These are phyloP conservation scores for Sindora glabra DNA, from an alignment of 306 rosid species.

Conservation along the genomic window DNA sequence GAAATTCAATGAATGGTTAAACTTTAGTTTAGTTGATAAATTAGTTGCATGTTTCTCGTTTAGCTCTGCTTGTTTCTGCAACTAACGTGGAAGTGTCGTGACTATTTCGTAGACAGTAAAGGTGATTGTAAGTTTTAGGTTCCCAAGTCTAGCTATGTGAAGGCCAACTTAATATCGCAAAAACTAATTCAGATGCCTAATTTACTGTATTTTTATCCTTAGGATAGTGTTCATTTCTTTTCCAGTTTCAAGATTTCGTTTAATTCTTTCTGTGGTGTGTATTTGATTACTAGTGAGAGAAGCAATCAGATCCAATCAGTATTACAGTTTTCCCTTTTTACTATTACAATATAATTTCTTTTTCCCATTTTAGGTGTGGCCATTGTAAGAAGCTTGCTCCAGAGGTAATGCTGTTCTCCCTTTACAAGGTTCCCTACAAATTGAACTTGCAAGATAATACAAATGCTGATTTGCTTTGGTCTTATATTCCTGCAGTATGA, in stretches of 20 bases:
- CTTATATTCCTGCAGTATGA: conserved; percentile 51
- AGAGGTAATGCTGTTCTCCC: conserved; percentile 46
- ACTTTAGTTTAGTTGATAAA: background rate
- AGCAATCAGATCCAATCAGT: background rate
- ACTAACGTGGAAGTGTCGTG: background rate
- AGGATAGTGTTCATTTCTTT: too few relatives aligned
- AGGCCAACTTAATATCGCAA: background rate
- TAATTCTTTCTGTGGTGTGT: background rate
- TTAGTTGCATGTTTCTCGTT: background rate
- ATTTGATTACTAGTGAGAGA: background rate
- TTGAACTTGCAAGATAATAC: background rate
- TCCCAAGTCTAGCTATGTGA: background rate
- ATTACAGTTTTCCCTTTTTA: background rate
- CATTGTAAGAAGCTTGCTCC: conserved; percentile 93
- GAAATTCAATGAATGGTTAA: background rate
- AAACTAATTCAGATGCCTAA: background rate
- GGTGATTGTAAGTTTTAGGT: background rate
- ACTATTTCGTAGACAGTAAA: background rate
- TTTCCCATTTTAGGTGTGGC: conserved; percentile 67
- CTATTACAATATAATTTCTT: background rate
- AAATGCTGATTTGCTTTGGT: conserved; percentile 1
- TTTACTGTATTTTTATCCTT: background rate
- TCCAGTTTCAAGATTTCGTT: too few relatives aligned
- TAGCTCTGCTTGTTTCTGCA: background rate
- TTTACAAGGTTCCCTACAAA: background rate